Evolutionary conservation across 495 filamentous ascomycete species (phyloP).

Genomic region (Xylaria scruposa): DNA sequence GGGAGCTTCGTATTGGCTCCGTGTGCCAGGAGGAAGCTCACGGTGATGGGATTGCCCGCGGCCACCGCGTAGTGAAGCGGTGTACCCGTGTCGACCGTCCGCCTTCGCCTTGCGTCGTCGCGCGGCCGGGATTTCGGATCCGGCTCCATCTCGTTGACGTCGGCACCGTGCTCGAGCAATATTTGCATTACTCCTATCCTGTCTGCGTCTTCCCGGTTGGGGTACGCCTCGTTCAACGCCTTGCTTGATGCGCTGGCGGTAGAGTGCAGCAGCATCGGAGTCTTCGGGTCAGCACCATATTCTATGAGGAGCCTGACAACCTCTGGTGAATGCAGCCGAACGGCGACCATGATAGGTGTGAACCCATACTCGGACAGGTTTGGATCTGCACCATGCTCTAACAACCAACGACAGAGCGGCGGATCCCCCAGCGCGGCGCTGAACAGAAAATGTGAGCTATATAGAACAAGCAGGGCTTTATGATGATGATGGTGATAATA

Average conservation of each 20-base stretch:
- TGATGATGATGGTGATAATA: neutral
- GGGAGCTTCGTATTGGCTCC: constrained; percentile 29
- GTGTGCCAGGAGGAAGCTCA: constrained; percentile 29
- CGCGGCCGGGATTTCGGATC: constrained; percentile 28
- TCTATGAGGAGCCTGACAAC: constrained; percentile 27
- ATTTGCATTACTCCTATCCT: constrained; percentile 31
- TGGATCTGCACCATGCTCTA: constrained; percentile 29
- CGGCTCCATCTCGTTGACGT: constrained; percentile 33
- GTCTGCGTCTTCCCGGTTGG: constrained; percentile 25
- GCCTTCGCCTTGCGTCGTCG: constrained; percentile 25
- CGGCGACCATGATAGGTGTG: constrained; percentile 32
- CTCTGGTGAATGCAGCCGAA: constrained; percentile 28
- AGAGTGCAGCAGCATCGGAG: constrained; percentile 30
- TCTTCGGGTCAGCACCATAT: constrained; percentile 29
- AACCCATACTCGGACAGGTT: constrained; percentile 29
- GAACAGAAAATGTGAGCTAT: constrained; percentile 7
- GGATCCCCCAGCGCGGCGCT: constrained; percentile 27
- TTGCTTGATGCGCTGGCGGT: constrained; percentile 26
- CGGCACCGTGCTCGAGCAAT: constrained; percentile 27
- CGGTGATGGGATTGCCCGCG: constrained; percentile 26
- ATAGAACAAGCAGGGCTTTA: constrained; percentile 2
- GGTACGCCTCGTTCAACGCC: constrained; percentile 24
- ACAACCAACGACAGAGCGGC: constrained; percentile 29
- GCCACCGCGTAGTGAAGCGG: constrained; percentile 30
- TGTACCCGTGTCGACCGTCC: constrained; percentile 28